A percentile compares a stretch with the other conserved stretches of the same genome.
These are phyloP conservation scores for Ophiostoma sp. DNA, from an alignment of 2,329 filamentous ascomycete species.

Conservation along the genomic window DNA sequence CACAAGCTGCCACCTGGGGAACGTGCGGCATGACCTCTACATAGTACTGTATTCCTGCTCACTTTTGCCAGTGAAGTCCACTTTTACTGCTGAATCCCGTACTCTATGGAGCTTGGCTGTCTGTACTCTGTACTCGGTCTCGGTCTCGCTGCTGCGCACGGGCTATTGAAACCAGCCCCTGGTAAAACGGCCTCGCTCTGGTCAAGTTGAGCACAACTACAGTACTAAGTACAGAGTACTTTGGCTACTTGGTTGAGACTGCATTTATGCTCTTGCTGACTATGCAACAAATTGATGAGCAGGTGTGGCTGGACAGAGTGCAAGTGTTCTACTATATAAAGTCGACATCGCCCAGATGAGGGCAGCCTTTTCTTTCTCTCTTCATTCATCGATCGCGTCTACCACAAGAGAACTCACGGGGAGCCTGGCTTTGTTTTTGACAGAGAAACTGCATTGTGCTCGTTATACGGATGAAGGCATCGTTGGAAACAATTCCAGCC, in stretches of 20 bases:
- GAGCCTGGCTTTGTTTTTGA: no score
- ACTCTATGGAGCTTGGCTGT: not conserved
- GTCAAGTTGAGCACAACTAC: not conserved
- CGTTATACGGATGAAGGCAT: no score
- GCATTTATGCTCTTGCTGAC: not conserved
- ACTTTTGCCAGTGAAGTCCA: not conserved
- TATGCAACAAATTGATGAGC: not conserved
- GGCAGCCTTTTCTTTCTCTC: no score
- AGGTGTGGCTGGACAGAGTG: no score
- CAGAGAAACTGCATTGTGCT: no score
- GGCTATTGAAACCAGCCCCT: not conserved
- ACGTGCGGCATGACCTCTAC: not conserved
- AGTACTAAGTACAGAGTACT: not conserved
- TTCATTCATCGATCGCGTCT: no score
- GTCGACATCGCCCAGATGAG: no score
- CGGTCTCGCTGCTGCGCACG: not conserved
- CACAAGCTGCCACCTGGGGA: not conserved
- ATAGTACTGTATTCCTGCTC: not conserved
- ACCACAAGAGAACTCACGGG: no score
- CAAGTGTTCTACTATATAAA: no score
- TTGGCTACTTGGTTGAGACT: not conserved
- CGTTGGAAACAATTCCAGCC: no score
- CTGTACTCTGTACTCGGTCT: not conserved
- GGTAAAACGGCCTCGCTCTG: not conserved
- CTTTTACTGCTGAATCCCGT: no score